Percentiles rank a stretch among this genome's conserved stretches.
Conservation (phyloP, 2,329 filamentous ascomycete species). For the Calonectria multiphialidica region DNA sequence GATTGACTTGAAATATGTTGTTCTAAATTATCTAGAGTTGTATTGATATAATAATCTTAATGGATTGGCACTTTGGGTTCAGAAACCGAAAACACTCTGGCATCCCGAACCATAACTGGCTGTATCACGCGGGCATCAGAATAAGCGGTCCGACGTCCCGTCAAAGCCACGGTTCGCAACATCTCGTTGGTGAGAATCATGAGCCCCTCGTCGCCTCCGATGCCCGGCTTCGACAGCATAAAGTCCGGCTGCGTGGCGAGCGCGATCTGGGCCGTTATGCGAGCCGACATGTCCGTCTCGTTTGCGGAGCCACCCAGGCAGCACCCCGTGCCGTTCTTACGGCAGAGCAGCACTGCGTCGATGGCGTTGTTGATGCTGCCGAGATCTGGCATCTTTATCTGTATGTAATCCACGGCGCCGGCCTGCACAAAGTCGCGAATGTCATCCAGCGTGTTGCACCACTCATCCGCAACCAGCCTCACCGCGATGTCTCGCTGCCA, state of each 20-base stretch:
- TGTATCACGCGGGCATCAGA: background rate
- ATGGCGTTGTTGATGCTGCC: background rate
- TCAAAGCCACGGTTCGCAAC: background rate
- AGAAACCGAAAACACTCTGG: background rate
- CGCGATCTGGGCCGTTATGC: background rate
- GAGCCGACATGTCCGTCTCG: background rate
- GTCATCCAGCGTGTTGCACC: background rate
- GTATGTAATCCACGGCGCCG: background rate
- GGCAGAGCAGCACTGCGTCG: background rate
- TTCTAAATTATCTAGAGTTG: background rate
- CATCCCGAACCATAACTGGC: background rate
- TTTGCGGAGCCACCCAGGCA: background rate
- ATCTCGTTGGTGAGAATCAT: background rate
- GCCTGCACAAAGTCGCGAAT: background rate
- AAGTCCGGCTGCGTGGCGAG: background rate
- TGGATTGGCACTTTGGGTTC: background rate
- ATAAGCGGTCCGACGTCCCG: background rate
- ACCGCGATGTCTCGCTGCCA: background rate
- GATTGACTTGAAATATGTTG: background rate
- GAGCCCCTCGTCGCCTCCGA: background rate
- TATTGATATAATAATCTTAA: background rate
- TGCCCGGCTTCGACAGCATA: background rate
- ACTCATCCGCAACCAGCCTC: background rate
- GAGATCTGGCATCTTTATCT: background rate
- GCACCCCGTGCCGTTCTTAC: background rate